These are phyloP conservation scores for Arbutus unedo DNA, from an alignment of 148 eudicot genomes.

Conservation along the genomic window DNA sequence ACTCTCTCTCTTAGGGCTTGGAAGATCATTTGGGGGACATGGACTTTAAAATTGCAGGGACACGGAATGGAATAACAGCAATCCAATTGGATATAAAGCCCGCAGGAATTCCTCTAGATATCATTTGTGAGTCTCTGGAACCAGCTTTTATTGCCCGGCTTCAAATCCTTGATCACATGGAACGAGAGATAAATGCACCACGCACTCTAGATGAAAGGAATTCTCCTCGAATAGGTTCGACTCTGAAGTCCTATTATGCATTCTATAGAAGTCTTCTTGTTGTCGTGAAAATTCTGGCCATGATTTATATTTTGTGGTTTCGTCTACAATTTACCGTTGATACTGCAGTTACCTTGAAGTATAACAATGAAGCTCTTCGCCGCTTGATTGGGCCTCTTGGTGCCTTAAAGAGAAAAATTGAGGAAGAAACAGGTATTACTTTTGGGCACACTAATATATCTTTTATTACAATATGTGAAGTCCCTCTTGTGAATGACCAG, in stretches of 20 bases:
- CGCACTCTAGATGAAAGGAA: slow-evolving; percentile 61
- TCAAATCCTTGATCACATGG: slow-evolving; percentile 93
- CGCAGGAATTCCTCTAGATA: slow-evolving; percentile 93
- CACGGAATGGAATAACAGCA: slow-evolving; percentile 89
- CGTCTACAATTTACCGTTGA: neutral
- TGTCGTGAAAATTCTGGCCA: neutral
- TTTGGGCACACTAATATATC: neutral
- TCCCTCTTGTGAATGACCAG: neutral
- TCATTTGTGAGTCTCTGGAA: slow-evolving; percentile 76
- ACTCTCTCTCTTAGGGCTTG: slow-evolving; percentile 51
- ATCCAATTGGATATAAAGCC: slow-evolving; percentile 98
- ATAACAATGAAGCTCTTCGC: slow-evolving; percentile 77
- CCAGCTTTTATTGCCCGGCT: slow-evolving; percentile 81
- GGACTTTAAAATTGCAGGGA: slow-evolving; percentile 98
- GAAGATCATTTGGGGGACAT: slow-evolving; percentile 99
- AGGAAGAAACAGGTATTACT: slow-evolving; percentile 74
- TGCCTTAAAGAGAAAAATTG: slow-evolving; percentile 76
- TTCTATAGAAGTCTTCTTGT: neutral
- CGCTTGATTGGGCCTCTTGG: slow-evolving; percentile 89
- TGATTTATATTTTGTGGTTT: neutral
- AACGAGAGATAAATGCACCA: slow-evolving; percentile 63
- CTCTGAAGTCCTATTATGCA: neutral
- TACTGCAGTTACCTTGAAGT: slow-evolving; percentile 68
- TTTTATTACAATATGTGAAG: neutral
- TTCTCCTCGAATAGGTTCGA: slow-evolving; percentile 71